Percentiles rank a stretch among this genome's conserved stretches.
phyloP scores from a whole-genome alignment of 2,329 filamentous ascomycete genomes.

The Endoconidiophora polonica region DNA sequence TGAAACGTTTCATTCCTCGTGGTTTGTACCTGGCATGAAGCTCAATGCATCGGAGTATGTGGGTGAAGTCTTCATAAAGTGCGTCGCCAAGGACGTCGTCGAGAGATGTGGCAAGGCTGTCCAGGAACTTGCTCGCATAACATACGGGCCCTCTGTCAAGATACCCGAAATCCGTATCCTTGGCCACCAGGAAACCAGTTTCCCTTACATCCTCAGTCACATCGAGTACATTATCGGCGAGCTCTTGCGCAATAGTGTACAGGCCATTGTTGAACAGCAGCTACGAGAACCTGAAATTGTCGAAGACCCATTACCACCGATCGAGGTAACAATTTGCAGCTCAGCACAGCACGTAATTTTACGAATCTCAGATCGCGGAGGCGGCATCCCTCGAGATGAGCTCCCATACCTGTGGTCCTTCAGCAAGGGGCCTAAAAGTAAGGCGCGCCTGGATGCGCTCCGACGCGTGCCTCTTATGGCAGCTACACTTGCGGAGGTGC shows the following conservation, averaged over 20 bases:
- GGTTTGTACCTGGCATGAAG: constrained; percentile 71
- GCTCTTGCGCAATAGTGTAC: constrained; percentile 83
- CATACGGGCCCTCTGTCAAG: constrained; percentile 52
- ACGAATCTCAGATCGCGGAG: constrained; percentile 85
- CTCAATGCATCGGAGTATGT: constrained; percentile 67
- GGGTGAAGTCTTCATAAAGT: constrained; percentile 87
- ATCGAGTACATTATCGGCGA: constrained; percentile 96
- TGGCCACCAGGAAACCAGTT: constrained; percentile 76
- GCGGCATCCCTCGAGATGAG: constrained; percentile 72
- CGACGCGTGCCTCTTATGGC: constrained; percentile 77
- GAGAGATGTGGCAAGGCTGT: constrained; percentile 65
- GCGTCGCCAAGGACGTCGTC: constrained; percentile 78
- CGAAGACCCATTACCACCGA: constrained; percentile 46
- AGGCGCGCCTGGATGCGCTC: constrained; percentile 68
- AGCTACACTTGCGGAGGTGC: constrained; percentile 80
- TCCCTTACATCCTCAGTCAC: constrained; percentile 91
- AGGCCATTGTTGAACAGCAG: constrained; percentile 70
- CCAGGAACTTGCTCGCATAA: constrained; percentile 53
- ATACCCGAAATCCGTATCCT: constrained; percentile 70
- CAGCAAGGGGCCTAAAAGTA: constrained; percentile 71
- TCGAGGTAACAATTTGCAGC: constrained; percentile 90
- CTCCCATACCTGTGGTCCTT: constrained; percentile 93
- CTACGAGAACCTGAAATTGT: constrained; percentile 23
- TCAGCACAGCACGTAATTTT: constrained; percentile 91
- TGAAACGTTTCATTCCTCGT: constrained; percentile 80